Conservation (phyloP, 176 grass and related monocot genomes). For the Cenchrus fungigraminus region DNA sequence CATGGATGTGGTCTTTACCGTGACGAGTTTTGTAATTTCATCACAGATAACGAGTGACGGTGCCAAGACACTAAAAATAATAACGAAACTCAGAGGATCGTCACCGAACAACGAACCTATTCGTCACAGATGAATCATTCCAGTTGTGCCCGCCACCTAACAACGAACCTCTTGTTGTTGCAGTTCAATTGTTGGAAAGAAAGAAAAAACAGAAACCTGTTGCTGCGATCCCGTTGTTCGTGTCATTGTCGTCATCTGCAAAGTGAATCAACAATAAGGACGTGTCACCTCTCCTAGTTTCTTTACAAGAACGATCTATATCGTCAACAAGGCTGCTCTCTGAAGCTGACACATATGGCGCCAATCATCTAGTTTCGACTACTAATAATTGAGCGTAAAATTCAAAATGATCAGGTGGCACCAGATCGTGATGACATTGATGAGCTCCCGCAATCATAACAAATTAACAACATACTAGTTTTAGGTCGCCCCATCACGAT, state of each 20-base stretch:
- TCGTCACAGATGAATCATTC: no score
- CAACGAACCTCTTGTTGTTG: no score
- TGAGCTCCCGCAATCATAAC: not conserved
- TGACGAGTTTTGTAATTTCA: no score
- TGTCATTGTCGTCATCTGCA: not conserved
- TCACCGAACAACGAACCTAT: no score
- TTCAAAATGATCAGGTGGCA: not conserved
- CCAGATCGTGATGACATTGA: not conserved
- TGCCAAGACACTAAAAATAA: no score
- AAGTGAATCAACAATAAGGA: not conserved
- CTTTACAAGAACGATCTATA: not conserved
- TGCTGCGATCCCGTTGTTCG: not conserved
- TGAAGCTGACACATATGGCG: not conserved
- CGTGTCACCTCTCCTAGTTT: constrained; percentile 13
- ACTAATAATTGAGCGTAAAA: constrained; percentile 3
- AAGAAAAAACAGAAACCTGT: not conserved
- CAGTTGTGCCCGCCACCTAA: no score
- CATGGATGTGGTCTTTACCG: no score
- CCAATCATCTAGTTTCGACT: not conserved
- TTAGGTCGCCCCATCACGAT: constrained; percentile 4
- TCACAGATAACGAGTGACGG: no score
- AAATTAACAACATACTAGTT: not conserved
- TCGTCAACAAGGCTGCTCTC: not conserved
- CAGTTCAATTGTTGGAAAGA: no score
- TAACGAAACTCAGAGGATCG: no score